Base-by-base conservation (phyloP, 2,329 filamentous ascomycete species). In the Aspergillus japonicus region DNA sequence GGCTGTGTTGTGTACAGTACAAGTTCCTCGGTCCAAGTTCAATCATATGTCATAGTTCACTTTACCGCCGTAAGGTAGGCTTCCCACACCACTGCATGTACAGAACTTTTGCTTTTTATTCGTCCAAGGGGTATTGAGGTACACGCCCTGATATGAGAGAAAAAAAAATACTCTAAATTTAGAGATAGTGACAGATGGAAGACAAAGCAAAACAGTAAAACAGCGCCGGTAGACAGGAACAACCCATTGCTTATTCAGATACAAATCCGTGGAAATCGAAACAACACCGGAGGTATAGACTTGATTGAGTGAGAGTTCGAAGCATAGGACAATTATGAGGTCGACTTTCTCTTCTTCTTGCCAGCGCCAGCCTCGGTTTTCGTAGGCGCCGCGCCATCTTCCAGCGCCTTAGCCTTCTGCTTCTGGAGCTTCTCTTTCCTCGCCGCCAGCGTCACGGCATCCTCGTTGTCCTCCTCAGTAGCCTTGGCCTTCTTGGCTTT, bases 391-490 rank as follows among this genome's bases (percentile, higher is more conserved):
- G 77, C 70, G 68, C 78, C 77, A 53, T 78, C 78, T 52, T 77
- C 71, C 52, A 81, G 64, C 39, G 78, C 80, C 61, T 78, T 76
- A 24, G 77, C 73, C 75, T 83, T 83, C 65, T 81, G 75, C 65
- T 79, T 76, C 69, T 78, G 78, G 58, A 81, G 73, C 71, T 80
- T 82, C 65, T 80, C 75, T 69, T 80, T 83, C 59, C 76, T 69
- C n/a, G 74, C 70, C 24, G 73, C 68, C 54, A 69, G 66, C 5
- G 69, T 66, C 33, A 68, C 65, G 35, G 69, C 68, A 39, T 78
- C 76, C 5, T 77, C 75, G 31, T 77, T 75, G 31, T 76, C 74
- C 12, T 76, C 74, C 12, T 71, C 72, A n/a, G 68, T 62, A n/a
- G 67, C 56, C 68, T 75, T 75, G 50, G 70, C 59, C 64, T 75